phyloP scores from a whole-genome alignment of 2,329 filamentous ascomycete genomes.

The Clonostachys rhizophaga region DNA sequence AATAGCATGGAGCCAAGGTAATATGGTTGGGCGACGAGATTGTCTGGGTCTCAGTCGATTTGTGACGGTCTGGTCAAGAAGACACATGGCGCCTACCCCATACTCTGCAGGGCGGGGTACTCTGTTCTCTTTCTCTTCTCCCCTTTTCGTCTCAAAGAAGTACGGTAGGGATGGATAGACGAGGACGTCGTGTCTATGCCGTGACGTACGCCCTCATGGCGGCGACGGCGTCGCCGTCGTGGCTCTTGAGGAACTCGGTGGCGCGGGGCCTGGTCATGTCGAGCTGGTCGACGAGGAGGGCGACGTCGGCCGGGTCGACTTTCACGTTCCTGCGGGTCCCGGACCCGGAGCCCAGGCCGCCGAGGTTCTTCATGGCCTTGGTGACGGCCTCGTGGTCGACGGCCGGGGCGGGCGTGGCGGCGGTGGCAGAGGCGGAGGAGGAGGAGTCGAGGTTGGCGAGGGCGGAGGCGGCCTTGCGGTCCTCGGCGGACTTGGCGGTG shows the following conservation, averaged over 20 bases:
- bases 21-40: too few relatives aligned
- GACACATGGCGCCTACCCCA: too few relatives aligned
- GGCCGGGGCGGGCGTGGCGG: constrained; percentile 29
- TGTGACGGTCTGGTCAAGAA: too few relatives aligned
- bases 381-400: constrained; percentile 67
- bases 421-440: constrained; percentile 38
- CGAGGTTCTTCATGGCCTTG: constrained; percentile 65
- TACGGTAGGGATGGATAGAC: too few relatives aligned
- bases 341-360: constrained; percentile 14
- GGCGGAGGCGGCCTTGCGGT: constrained; percentile 72
- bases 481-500: constrained; percentile 63
- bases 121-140: too few relatives aligned
- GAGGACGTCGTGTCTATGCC: constrained; percentile 1
- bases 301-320: constrained; percentile 68
- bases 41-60: too few relatives aligned
- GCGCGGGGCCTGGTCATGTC: constrained; percentile 69
- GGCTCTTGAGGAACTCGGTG: constrained; percentile 66
- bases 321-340: constrained; percentile 60
- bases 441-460: constrained; percentile 63
- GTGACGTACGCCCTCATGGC: constrained; percentile 57
- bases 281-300: constrained; percentile 66
- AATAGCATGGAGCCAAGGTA: too few relatives aligned
- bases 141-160: too few relatives aligned
- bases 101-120: too few relatives aligned
- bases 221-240: constrained; percentile 66